Conservation (phyloP, 345 rosid species). For the Arabidopsis arenosa region DNA sequence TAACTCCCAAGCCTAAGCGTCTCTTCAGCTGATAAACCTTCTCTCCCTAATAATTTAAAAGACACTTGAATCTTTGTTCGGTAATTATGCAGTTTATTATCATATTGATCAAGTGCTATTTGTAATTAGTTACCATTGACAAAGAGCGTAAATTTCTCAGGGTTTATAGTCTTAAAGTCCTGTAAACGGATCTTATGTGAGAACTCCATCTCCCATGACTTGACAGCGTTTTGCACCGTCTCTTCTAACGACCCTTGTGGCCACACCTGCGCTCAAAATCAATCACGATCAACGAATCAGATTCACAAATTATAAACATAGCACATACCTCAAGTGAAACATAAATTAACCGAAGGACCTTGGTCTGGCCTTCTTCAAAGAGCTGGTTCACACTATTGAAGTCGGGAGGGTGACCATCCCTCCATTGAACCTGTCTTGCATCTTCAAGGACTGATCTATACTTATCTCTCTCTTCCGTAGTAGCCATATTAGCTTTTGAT, state of each 20-base stretch:
- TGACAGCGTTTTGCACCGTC: conserved; percentile 75
- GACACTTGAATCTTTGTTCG: neutral
- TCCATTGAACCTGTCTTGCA: conserved; percentile 57
- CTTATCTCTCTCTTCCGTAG: conserved; percentile 53
- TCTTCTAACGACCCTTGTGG: conserved; percentile 79
- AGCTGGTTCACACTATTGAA: conserved; percentile 62
- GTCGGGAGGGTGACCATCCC: conserved; percentile 67
- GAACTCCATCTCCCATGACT: conserved; percentile 91
- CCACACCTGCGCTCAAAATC: conserved; percentile 61
- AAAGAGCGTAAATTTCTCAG: conserved; percentile 68
- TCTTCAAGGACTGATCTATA: conserved; percentile 63
- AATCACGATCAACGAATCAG: neutral
- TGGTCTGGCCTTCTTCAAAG: conserved; percentile 73
- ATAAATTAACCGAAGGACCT: conserved; percentile 43
- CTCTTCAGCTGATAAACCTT: conserved; percentile 77
- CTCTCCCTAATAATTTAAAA: conserved; percentile 53
- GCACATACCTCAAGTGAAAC: neutral
- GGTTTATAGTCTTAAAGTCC: conserved; percentile 74
- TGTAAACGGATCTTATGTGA: conserved; percentile 72
- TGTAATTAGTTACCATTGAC: conserved; percentile 65
- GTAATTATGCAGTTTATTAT: neutral
- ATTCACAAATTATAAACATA: neutral
- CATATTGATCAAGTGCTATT: conserved; percentile 15
- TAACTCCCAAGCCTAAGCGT: conserved; percentile 66
- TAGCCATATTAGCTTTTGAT: conserved; percentile 42